A percentile compares a stretch with the other conserved stretches of the same genome.
phyloP scores from a whole-genome alignment of 305 asterid genomes.

The Caryopteris hybrid region DNA sequence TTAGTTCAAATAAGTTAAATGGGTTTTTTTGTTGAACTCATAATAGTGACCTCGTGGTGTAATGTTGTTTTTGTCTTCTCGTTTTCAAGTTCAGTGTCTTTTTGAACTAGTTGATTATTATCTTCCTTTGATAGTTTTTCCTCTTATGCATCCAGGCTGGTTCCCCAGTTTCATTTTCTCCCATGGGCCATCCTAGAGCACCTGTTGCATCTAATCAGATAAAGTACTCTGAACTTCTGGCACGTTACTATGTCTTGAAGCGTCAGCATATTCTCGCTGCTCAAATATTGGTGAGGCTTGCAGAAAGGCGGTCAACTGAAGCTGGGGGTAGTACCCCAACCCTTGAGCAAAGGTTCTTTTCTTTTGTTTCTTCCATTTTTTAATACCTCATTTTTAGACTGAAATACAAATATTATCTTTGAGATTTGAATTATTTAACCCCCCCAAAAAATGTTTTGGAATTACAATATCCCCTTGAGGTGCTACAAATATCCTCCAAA shows the following conservation, averaged over 20 bases:
- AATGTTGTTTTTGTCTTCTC: not conserved
- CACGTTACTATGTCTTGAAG: conserved; percentile 84
- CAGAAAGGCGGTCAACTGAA: conserved; percentile 79
- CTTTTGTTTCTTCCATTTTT: not conserved
- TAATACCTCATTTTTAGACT: not conserved
- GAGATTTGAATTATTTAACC: not conserved
- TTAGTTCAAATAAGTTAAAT: not conserved
- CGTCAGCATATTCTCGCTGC: conserved; percentile 94
- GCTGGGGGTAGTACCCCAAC: conserved; percentile 73
- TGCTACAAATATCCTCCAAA: not conserved
- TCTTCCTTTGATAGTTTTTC: conserved; percentile 1
- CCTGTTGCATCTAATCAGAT: conserved; percentile 54
- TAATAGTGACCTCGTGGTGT: no score
- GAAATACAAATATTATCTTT: not conserved
- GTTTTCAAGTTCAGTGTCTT: conserved; percentile 12
- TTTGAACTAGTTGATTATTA: not conserved
- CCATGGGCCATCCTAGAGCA: conserved; percentile 49
- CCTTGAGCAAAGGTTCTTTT: conserved; percentile 79
- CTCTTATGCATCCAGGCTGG: conserved; percentile 47
- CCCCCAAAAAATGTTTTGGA: not conserved
- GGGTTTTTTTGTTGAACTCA: no score
- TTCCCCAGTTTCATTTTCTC: conserved; percentile 44
- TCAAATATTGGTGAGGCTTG: conserved; percentile 83
- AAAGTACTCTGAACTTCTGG: conserved; percentile 81
- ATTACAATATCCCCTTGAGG: not conserved